Conservation (phyloP, 2,329 filamentous ascomycete genomes). For the Cercospora janseana region DNA sequence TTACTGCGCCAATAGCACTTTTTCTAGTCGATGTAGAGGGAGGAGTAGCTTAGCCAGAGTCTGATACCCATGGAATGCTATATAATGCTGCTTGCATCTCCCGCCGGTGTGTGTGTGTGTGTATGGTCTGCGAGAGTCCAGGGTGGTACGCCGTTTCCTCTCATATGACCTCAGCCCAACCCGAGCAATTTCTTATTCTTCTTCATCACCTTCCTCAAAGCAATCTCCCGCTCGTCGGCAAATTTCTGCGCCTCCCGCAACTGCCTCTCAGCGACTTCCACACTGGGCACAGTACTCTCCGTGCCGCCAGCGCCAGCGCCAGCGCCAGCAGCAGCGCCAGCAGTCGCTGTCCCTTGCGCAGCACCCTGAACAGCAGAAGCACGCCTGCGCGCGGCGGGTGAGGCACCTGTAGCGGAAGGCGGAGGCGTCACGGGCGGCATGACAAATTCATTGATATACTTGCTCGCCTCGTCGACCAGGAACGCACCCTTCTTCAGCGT, state of each 20-base stretch:
- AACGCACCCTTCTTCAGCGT: slow-evolving; percentile 39
- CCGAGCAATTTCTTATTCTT: slow-evolving; percentile 38
- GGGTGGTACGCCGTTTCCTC: no score
- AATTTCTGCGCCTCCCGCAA: slow-evolving; percentile 34
- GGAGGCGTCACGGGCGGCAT: slow-evolving; percentile 39
- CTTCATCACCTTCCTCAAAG: slow-evolving; percentile 38
- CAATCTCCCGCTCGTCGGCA: slow-evolving; percentile 38
- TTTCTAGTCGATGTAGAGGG: no score
- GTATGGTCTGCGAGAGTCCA: no score
- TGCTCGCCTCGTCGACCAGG: slow-evolving; percentile 39
- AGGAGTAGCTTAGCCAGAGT: neutral
- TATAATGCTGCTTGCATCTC: no score
- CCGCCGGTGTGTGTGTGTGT: no score
- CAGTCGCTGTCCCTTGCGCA: slow-evolving; percentile 4
- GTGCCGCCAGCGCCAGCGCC: neutral
- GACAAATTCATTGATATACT: slow-evolving; percentile 41
- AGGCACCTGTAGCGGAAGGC: no score
- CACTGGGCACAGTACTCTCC: slow-evolving; percentile 22
- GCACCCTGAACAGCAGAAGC: no score
- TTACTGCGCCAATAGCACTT: slow-evolving; percentile 51
- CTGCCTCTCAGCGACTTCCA: slow-evolving; percentile 36
- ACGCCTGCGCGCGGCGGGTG: no score
- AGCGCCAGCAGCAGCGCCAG: neutral
- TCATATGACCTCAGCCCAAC: slow-evolving; percentile 19
- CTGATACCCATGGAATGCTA: no score